Conservation (phyloP, 495 filamentous ascomycete genomes). For the Podospora conica region DNA sequence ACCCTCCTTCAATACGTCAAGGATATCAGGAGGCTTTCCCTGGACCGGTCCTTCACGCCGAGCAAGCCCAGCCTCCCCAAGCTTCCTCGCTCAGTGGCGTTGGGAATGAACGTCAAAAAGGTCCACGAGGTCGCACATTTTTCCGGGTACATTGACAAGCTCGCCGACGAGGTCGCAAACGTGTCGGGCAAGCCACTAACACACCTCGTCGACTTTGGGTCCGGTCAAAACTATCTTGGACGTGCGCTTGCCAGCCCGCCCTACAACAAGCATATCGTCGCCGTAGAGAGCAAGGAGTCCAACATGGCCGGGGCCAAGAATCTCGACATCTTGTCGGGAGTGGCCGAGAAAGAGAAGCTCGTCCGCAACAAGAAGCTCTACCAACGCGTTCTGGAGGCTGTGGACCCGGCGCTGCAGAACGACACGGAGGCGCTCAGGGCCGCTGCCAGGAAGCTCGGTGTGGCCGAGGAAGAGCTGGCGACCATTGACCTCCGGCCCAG, state of each 20-base stretch:
- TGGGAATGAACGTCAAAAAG: conserved; percentile 96
- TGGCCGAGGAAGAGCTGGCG: conserved; percentile 29
- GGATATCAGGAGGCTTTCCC: conserved; percentile 62
- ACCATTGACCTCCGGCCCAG: conserved; percentile 42
- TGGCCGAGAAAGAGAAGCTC: conserved; percentile 60
- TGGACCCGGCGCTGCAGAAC: conserved; percentile 32
- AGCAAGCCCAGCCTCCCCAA: conserved; percentile 38
- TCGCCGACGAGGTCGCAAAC: conserved; percentile 46
- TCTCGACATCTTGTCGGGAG: conserved; percentile 69
- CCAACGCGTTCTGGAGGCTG: conserved; percentile 41
- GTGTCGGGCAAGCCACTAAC: conserved; percentile 51
- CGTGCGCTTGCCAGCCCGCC: conserved; percentile 77
- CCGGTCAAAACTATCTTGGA: conserved; percentile 92
- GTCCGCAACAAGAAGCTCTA: conserved; percentile 72
- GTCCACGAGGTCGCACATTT: conserved; percentile 79
- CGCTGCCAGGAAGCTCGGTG: conserved; percentile 30
- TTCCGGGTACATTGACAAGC: conserved; percentile 46
- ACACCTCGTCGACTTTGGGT: conserved; percentile 92
- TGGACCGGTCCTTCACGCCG: conserved; percentile 54
- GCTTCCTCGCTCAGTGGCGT: conserved; percentile 62
- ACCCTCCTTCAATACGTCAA: conserved; percentile 67
- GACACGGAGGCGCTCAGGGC: conserved; percentile 37
- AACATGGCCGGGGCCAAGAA: conserved; percentile 79
- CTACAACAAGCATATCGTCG: conserved; percentile 80
- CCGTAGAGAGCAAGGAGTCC: conserved; percentile 78